Conservation (phyloP, 345 rosid species). For the Brassica carinata region DNA sequence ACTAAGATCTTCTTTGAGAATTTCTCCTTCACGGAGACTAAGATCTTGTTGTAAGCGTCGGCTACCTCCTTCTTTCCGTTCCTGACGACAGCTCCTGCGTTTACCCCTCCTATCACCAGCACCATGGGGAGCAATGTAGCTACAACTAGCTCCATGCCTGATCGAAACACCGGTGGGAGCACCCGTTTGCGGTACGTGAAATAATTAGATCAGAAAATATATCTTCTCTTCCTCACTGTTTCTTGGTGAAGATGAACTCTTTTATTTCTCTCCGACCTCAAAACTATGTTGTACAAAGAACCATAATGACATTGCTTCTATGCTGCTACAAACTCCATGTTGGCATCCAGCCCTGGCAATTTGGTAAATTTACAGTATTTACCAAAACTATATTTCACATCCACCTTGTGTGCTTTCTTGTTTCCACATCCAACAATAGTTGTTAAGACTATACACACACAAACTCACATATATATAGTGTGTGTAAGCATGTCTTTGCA, state of each 20-base stretch:
- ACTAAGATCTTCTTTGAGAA: too few species aligned
- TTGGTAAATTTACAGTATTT: background rate
- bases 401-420: background rate
- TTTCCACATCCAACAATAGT: slow-evolving; percentile 23
- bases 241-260: too few species aligned
- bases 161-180: too few species aligned
- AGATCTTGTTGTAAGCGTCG: background rate
- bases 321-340: background rate
- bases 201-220: too few species aligned
- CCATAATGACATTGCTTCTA: background rate
- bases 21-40: background rate
- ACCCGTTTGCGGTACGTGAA: too few species aligned
- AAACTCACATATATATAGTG: background rate
- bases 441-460: slow-evolving; percentile 36
- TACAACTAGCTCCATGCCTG: too few species aligned
- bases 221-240: too few species aligned
- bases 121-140: too few species aligned
- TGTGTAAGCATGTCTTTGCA: background rate
- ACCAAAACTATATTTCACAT: background rate
- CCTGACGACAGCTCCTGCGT: too few species aligned
- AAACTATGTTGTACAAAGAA: background rate
- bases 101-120: too few species aligned
- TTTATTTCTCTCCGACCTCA: background rate
- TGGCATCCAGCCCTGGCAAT: background rate
- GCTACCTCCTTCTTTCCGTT: background rate